A percentile compares a stretch with the other conserved stretches of the same genome.
Conservation (phyloP, 768 basidiomycete species). For the Sutorius australiensis region DNA sequence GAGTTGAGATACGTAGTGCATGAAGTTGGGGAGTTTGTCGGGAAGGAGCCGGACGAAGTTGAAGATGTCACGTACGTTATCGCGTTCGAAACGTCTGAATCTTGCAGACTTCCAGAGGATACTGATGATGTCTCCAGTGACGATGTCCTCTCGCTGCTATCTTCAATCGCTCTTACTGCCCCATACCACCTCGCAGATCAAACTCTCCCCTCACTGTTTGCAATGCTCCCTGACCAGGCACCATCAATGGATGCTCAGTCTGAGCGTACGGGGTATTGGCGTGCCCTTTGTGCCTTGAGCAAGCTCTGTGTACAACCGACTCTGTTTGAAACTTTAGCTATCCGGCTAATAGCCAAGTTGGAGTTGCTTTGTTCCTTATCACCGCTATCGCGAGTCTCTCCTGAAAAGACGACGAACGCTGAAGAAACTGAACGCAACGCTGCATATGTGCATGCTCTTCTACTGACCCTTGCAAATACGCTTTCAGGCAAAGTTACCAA, state of each 20-base stretch:
- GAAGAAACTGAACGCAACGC: constrained; percentile 58
- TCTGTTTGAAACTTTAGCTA: constrained; percentile 82
- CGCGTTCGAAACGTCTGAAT: not conserved
- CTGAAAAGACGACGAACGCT: not conserved
- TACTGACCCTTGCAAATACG: constrained; percentile 64
- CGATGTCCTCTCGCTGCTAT: constrained; percentile 58
- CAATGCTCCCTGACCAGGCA: constrained; percentile 63
- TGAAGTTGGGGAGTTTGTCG: constrained; percentile 65
- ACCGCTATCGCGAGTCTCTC: constrained; percentile 2
- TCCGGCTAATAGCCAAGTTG: constrained; percentile 73
- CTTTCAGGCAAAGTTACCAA: constrained; percentile 49
- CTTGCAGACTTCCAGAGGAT: not conserved
- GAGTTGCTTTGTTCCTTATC: constrained; percentile 55
- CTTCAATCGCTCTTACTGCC: constrained; percentile 52
- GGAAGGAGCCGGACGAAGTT: constrained; percentile 43
- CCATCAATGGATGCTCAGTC: constrained; percentile 50
- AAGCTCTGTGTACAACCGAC: constrained; percentile 67
- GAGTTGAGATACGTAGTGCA: constrained; percentile 81
- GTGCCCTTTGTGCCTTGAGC: constrained; percentile 62
- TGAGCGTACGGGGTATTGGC: constrained; percentile 64
- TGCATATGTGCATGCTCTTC: constrained; percentile 82
- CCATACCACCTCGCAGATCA: constrained; percentile 66
- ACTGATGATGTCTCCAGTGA: constrained; percentile 38
- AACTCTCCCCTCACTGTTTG: constrained; percentile 79
- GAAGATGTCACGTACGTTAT: constrained; percentile 48